phyloP scores from a whole-genome alignment of 768 basidiomycete species.

The Amanita subjunquillea region DNA sequence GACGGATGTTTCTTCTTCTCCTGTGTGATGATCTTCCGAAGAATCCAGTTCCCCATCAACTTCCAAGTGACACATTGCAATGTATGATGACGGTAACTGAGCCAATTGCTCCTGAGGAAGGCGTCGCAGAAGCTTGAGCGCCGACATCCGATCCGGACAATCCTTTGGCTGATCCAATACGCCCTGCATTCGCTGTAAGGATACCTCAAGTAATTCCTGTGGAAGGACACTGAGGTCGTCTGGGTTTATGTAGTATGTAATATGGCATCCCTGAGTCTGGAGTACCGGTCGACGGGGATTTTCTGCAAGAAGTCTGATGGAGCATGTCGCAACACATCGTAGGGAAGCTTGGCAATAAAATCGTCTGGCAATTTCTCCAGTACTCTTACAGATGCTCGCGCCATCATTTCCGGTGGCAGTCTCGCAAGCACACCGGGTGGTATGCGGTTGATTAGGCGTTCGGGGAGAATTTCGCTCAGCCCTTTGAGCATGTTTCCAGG shows the following conservation, averaged over 20 bases:
- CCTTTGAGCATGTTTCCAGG: background rate
- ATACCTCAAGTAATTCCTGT: background rate
- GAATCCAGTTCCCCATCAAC: no score
- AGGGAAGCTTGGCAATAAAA: background rate
- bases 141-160: background rate
- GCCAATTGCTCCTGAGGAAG: background rate
- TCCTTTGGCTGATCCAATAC: background rate
- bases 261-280: background rate
- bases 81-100: background rate
- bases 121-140: background rate
- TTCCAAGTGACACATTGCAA: background rate
- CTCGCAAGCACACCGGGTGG: background rate
- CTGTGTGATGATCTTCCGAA: background rate
- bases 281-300: background rate
- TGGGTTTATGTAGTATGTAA: no score
- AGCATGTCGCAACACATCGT: background rate
- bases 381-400: background rate
- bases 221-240: background rate
- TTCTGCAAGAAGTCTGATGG: background rate
- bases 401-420: background rate
- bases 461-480: background rate
- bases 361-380: background rate
- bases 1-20: background rate
- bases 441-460: background rate
- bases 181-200: background rate